Conservation (phyloP, 1,284 basidiomycete genomes). For the Peniophora sp. region DNA sequence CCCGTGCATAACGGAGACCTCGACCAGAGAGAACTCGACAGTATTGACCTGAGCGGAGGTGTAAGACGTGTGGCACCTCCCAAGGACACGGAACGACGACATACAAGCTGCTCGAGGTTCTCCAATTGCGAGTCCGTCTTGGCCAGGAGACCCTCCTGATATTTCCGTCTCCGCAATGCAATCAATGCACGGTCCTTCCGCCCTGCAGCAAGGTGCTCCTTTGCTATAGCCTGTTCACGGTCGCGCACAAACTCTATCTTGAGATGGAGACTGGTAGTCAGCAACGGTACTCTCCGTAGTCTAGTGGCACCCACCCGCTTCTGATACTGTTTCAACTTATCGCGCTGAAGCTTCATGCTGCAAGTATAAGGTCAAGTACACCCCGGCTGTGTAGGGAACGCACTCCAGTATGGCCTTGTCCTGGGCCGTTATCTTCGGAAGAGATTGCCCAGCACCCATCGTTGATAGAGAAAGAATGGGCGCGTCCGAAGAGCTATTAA, state of each 20-base stretch:
- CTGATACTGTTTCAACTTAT: conserved; percentile 94
- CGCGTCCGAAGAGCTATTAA: conserved; percentile 3
- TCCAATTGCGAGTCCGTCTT: conserved; percentile 91
- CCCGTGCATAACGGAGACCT: conserved; percentile 89
- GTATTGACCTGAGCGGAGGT: conserved; percentile 68
- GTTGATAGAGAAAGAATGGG: conserved; percentile 4
- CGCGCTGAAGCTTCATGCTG: conserved; percentile 90
- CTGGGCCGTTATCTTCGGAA: conserved; percentile 86
- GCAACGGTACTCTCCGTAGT: neutral
- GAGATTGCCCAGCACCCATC: conserved; percentile 73
- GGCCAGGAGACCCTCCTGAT: conserved; percentile 80
- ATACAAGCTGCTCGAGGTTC: conserved; percentile 83
- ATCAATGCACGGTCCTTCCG: conserved; percentile 84
- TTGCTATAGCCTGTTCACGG: conserved; percentile 86
- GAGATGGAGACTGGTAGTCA: neutral
- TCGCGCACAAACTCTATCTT: conserved; percentile 86
- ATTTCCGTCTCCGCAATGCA: conserved; percentile 85
- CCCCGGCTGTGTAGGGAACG: conserved; percentile 23
- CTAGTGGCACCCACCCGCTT: conserved; percentile 57
- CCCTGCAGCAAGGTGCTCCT: conserved; percentile 70
- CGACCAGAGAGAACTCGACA: conserved; percentile 94
- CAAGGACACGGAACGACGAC: conserved; percentile 20
- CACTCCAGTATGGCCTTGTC: conserved; percentile 94
- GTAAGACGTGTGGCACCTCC: neutral
- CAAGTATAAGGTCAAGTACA: conserved; percentile 13